Percentiles rank a stretch among this genome's conserved stretches.
Conservation (phyloP, 768 basidiomycete species). For the Hygrocybe coccinea region DNA sequence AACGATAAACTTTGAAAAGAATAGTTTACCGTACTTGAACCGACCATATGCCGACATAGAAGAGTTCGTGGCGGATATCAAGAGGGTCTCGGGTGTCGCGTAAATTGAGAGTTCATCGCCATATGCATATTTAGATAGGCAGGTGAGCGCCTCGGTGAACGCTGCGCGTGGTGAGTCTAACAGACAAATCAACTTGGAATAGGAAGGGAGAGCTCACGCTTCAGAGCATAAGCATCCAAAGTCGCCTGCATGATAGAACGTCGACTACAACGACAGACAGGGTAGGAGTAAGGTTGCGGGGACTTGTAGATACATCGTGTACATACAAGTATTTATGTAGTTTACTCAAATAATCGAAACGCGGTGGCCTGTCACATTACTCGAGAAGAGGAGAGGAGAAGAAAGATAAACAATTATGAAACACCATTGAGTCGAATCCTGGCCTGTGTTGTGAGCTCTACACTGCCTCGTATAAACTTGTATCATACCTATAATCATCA, state of each 20-base stretch:
- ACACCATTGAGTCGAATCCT: too few species aligned
- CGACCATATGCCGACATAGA: constrained; percentile 79
- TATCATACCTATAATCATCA: not conserved
- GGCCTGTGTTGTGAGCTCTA: too few species aligned
- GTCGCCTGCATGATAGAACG: constrained; percentile 64
- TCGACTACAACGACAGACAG: too few species aligned
- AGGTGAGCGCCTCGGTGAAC: constrained; percentile 68
- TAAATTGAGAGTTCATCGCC: constrained; percentile 73
- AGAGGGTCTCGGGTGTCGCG: constrained; percentile 54
- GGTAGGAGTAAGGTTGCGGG: too few species aligned
- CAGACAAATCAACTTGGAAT: constrained; percentile 12
- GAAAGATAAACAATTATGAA: too few species aligned
- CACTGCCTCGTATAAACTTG: too few species aligned
- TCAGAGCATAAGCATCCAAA: constrained; percentile 53
- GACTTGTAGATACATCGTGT: too few species aligned
- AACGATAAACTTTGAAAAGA: constrained; percentile 66
- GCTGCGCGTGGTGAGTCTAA: constrained; percentile 38
- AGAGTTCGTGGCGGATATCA: constrained; percentile 71
- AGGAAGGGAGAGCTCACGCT: constrained; percentile 33
- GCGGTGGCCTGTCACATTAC: too few species aligned
- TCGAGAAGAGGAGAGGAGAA: too few species aligned
- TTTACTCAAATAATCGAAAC: too few species aligned
- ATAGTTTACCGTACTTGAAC: constrained; percentile 61
- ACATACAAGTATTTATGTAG: too few species aligned
- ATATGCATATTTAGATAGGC: constrained; percentile 77